Percentiles rank a stretch among this genome's conserved stretches.
Evolutionary conservation across 208 protist genomes (phyloP).

Genomic region (Leishmania arabica): DNA sequence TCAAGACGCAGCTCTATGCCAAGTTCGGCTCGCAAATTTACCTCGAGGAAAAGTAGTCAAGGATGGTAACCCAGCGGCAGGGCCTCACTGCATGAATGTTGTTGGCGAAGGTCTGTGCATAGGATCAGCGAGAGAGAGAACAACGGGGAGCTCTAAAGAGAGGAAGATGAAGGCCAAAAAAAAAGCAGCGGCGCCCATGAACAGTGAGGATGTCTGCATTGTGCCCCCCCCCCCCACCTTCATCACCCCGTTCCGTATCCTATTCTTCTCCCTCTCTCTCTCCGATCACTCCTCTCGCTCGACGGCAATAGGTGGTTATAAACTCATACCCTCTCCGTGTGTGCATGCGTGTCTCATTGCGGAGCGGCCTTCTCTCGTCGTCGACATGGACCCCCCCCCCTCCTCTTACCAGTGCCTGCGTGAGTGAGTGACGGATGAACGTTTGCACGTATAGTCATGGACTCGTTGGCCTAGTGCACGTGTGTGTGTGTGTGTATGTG

Average conservation of each 20-base stretch:
- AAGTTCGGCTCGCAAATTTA: slow-evolving; percentile 92
- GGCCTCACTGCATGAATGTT: background rate
- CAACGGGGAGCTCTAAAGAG: background rate
- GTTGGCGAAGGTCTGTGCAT: background rate
- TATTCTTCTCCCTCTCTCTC: background rate
- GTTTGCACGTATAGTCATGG: background rate
- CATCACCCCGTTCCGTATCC: background rate
- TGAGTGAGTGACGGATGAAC: background rate
- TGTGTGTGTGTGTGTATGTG: background rate
- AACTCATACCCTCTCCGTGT: background rate
- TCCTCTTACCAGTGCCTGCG: too few species aligned
- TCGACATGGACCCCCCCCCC: background rate
- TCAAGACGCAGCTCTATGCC: slow-evolving; percentile 90
- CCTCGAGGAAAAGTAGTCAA: slow-evolving; percentile 76
- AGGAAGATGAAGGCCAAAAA: background rate
- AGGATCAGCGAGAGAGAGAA: background rate
- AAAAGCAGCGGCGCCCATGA: background rate
- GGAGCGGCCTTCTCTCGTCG: too few species aligned
- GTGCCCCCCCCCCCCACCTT: background rate
- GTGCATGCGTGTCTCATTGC: background rate
- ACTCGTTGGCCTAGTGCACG: background rate
- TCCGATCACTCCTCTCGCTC: background rate
- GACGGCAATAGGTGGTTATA: background rate
- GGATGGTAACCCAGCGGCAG: background rate
- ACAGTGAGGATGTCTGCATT: background rate